phyloP scores from a whole-genome alignment of 495 filamentous ascomycete genomes.

The Penicillium diatomitis region DNA sequence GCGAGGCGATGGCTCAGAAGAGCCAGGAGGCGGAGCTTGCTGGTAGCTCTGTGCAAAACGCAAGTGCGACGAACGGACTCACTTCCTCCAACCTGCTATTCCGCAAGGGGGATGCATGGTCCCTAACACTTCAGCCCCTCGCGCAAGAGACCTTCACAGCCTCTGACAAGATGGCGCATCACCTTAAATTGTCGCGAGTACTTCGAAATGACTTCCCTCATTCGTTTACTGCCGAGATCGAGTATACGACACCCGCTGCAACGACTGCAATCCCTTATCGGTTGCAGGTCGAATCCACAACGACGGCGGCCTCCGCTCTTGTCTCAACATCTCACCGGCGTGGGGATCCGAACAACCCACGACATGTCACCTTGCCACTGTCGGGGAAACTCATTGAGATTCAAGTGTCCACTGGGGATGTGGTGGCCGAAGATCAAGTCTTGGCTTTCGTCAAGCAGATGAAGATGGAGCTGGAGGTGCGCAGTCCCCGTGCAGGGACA shows the following conservation, averaged over 20 bases:
- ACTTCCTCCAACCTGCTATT: constrained; percentile 35
- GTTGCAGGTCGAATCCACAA: constrained; percentile 38
- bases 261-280: constrained; percentile 26
- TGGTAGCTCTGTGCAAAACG: constrained; percentile 1
- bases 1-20: constrained; percentile 14
- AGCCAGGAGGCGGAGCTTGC: not conserved
- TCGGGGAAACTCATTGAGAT: constrained; percentile 52
- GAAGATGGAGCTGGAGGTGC: constrained; percentile 59
- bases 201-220: constrained; percentile 50
- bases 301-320: constrained; percentile 38
- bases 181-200: constrained; percentile 45
- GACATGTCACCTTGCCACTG: constrained; percentile 50
- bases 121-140: constrained; percentile 36
- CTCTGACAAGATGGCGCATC: constrained; percentile 19
- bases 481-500: constrained; percentile 37
- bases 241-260: constrained; percentile 39
- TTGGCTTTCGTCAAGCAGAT: constrained; percentile 58
- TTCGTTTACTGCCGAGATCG: constrained; percentile 43
- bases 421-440: constrained; percentile 42
- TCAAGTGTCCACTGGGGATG: constrained; percentile 44
- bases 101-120: constrained; percentile 49
- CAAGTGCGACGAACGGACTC: constrained; percentile 2
- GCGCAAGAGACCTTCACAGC: constrained; percentile 2
- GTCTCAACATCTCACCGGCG: constrained; percentile 40
- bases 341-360: constrained; percentile 40